phyloP scores from a whole-genome alignment of 2,329 filamentous ascomycete genomes.

The Fusarium luffae region DNA sequence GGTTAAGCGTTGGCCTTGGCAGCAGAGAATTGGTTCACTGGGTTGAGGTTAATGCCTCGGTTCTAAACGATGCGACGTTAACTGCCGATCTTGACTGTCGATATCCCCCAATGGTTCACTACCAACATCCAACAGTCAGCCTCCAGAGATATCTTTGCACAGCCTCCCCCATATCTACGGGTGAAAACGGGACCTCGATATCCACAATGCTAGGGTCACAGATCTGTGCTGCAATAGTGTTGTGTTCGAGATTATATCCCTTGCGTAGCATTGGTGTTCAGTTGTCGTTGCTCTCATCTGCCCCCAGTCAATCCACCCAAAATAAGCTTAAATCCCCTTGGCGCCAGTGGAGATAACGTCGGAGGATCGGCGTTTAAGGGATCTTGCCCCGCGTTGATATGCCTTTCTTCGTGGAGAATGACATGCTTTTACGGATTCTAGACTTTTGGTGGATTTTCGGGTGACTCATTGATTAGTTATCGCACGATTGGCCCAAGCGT shows the following conservation, averaged over 20 bases:
- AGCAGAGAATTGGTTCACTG: not conserved
- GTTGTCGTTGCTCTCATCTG: not conserved
- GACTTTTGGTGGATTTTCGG: not conserved
- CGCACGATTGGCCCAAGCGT: not conserved
- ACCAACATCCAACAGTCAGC: not conserved
- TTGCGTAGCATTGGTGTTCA: not conserved
- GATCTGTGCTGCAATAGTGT: not conserved
- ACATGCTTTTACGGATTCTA: not conserved
- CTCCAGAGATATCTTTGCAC: not conserved
- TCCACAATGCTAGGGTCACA: not conserved
- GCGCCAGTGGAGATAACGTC: slow-evolving; percentile 33
- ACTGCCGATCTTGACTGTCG: slow-evolving; percentile 8
- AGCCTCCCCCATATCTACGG: not conserved
- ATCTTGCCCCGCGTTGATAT: slow-evolving; percentile 33
- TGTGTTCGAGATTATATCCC: too few species aligned
- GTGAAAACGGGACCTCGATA: slow-evolving; percentile 11
- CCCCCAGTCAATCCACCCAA: slow-evolving; percentile 2
- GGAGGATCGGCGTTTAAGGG: slow-evolving; percentile 35
- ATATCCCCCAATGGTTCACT: too few species aligned
- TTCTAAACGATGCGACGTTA: not conserved
- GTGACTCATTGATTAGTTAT: not conserved
- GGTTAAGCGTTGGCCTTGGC: not conserved
- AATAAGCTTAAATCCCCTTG: slow-evolving; percentile 27
- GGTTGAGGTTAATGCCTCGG: not conserved
- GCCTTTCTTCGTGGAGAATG: not conserved